Conservation (phyloP, 768 basidiomycete species). For the Phlebiopsis gigantea region DNA sequence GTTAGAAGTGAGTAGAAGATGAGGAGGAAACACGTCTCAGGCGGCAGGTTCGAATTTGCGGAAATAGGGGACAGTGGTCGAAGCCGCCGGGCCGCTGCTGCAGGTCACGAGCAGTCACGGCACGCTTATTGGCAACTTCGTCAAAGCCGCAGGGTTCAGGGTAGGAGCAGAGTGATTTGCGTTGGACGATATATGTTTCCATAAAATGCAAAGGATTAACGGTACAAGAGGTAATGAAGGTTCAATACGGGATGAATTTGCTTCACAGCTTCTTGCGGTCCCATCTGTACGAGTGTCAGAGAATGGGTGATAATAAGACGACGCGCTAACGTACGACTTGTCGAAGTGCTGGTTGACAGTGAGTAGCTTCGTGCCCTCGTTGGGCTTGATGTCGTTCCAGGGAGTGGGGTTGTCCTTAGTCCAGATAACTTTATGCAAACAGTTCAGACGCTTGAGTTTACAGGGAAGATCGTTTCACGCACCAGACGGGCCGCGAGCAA, state of each 20-base stretch:
- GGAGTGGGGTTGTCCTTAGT: conserved; percentile 75
- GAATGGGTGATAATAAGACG: conserved; percentile 4
- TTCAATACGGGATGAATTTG: neutral
- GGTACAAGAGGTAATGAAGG: neutral
- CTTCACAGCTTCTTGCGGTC: conserved; percentile 63
- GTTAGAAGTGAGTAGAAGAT: neutral
- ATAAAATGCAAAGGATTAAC: neutral
- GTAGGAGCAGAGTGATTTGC: neutral
- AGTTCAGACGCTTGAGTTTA: neutral
- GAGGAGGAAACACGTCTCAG: neutral
- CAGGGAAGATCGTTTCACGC: conserved; percentile 12
- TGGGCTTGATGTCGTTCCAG: conserved; percentile 77
- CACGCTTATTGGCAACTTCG: neutral
- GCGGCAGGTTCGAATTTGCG: neutral
- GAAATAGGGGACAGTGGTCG: neutral
- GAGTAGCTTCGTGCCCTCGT: conserved; percentile 70
- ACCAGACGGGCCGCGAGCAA: conserved; percentile 40
- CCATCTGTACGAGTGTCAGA: conserved; percentile 47
- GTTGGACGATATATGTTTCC: neutral
- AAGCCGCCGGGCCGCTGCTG: neutral
- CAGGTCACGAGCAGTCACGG: neutral
- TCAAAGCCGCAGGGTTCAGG: neutral
- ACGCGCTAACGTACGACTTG: conserved; percentile 47
- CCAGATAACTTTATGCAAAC: conserved; percentile 46
- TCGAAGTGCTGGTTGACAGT: conserved; percentile 70